Evolutionary conservation across 106 monocot genomes (phyloP).

Genomic region (Dendrobium officinale): DNA sequence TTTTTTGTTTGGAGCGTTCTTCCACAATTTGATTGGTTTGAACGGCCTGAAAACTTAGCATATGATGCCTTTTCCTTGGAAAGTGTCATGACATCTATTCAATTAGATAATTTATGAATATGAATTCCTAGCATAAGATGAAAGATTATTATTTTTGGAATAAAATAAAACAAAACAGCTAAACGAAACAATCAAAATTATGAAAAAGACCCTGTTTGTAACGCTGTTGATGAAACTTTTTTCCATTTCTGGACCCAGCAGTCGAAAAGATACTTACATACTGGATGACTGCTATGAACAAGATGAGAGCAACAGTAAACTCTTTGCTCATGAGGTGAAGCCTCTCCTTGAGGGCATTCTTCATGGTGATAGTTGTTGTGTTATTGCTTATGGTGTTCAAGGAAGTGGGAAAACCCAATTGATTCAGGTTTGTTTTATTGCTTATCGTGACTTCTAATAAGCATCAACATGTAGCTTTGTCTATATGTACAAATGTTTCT

Average conservation of each 20-base stretch:
- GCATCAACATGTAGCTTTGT: slow-evolving; percentile 1
- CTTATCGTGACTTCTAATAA: neutral
- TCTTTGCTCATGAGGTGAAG: slow-evolving; percentile 48
- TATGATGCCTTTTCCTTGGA: no score
- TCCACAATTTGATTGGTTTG: no score
- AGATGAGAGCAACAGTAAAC: slow-evolving; percentile 19
- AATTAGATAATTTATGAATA: no score
- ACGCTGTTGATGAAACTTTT: neutral
- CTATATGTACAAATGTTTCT: neutral
- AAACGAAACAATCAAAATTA: no score
- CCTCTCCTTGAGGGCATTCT: slow-evolving; percentile 37
- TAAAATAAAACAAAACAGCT: no score
- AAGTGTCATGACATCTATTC: no score
- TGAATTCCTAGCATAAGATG: no score
- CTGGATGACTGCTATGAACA: slow-evolving; percentile 59
- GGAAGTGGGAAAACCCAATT: slow-evolving; percentile 58
- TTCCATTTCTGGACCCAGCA: neutral
- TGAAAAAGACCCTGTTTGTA: no score
- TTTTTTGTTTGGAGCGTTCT: no score
- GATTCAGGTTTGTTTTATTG: slow-evolving; percentile 26
- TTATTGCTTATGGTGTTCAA: slow-evolving; percentile 58
- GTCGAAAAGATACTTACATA: slow-evolving; percentile 25
- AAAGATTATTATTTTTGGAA: no score
- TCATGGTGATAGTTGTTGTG: slow-evolving; percentile 34
- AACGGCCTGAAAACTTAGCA: no score